Evolutionary conservation across 306 rosid genomes (phyloP).

Genomic region (Sicyos baderoa): DNA sequence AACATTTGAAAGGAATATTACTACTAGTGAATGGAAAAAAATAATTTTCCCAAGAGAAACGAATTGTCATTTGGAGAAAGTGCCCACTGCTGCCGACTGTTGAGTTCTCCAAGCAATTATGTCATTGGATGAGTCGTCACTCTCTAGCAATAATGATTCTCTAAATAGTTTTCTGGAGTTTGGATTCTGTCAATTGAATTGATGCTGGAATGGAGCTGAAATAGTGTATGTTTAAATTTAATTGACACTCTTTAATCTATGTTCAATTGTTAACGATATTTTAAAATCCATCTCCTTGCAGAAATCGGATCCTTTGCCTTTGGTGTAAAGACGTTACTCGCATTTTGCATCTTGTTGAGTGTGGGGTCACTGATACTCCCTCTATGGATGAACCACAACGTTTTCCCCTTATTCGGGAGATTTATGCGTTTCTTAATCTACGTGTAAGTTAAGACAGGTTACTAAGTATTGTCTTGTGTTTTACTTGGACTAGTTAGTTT

Average conservation of each 20-base stretch:
- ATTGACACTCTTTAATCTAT: not conserved
- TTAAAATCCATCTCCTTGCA: slow-evolving; percentile 33
- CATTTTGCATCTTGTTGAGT: slow-evolving; percentile 78
- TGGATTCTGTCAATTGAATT: slow-evolving; percentile 8
- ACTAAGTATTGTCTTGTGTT: slow-evolving; percentile 20
- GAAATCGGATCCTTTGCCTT: slow-evolving; percentile 75
- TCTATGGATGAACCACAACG: slow-evolving; percentile 47
- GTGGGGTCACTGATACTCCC: slow-evolving; percentile 57
- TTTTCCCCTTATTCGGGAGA: slow-evolving; percentile 65
- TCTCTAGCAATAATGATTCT: not conserved
- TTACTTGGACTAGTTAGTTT: slow-evolving; percentile 11
- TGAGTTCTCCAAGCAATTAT: slow-evolving; percentile 8
- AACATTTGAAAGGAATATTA: not conserved
- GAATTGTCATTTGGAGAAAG: not conserved
- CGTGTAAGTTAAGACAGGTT: slow-evolving; percentile 51
- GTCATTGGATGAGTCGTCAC: not conserved
- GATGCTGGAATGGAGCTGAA: slow-evolving; percentile 6
- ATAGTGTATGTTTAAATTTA: not conserved
- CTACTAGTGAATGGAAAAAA: not conserved
- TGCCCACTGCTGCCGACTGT: not conserved
- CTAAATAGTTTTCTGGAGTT: slow-evolving; percentile 11
- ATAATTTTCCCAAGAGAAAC: not conserved
- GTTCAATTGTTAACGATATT: not conserved
- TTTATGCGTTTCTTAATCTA: slow-evolving; percentile 82
- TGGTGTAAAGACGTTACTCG: slow-evolving; percentile 93